These are phyloP conservation scores for Geranium brycei DNA, from an alignment of 345 rosid species.

Conservation along the genomic window DNA sequence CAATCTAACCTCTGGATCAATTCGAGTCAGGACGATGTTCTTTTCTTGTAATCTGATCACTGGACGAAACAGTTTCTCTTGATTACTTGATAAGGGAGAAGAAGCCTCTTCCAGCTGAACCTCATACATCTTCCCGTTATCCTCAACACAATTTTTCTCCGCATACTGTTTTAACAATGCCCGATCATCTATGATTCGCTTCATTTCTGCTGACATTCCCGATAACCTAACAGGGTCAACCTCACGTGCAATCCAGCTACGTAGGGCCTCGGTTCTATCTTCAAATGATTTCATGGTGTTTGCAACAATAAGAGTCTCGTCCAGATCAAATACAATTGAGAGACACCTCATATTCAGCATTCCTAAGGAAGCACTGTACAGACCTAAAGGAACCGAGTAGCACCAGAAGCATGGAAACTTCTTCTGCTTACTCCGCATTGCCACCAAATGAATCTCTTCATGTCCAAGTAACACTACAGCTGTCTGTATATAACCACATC, in stretches of 20 bases:
- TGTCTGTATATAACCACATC: slow-evolving; percentile 32
- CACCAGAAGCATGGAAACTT: slow-evolving; percentile 99
- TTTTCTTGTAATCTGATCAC: slow-evolving; percentile 72
- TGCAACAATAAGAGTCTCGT: slow-evolving; percentile 92
- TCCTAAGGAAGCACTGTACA: slow-evolving; percentile 62
- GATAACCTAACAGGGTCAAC: slow-evolving; percentile 41
- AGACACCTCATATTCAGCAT: slow-evolving; percentile 80
- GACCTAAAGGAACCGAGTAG: slow-evolving; percentile 55
- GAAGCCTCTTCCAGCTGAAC: slow-evolving; percentile 80
- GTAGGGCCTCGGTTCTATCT: slow-evolving; percentile 69
- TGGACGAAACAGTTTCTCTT: slow-evolving; percentile 67
- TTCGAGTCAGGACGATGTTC: slow-evolving; percentile 77
- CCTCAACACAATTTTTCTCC: slow-evolving; percentile 57
- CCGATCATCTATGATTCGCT: slow-evolving; percentile 65
- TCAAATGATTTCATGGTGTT: slow-evolving; percentile 94
- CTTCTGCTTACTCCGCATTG: slow-evolving; percentile 98
- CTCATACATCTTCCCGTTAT: slow-evolving; percentile 55
- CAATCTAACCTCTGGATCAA: slow-evolving; percentile 78
- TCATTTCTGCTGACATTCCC: slow-evolving; percentile 73
- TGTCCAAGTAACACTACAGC: slow-evolving; percentile 73
- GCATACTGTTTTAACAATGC: slow-evolving; percentile 67
- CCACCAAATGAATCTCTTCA: slow-evolving; percentile 89
- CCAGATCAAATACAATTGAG: slow-evolving; percentile 89
- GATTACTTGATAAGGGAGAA: slow-evolving; percentile 39
- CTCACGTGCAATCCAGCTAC: slow-evolving; percentile 73